These are phyloP conservation scores for Leccinum broughii DNA, from an alignment of 768 basidiomycete species.

Conservation along the genomic window DNA sequence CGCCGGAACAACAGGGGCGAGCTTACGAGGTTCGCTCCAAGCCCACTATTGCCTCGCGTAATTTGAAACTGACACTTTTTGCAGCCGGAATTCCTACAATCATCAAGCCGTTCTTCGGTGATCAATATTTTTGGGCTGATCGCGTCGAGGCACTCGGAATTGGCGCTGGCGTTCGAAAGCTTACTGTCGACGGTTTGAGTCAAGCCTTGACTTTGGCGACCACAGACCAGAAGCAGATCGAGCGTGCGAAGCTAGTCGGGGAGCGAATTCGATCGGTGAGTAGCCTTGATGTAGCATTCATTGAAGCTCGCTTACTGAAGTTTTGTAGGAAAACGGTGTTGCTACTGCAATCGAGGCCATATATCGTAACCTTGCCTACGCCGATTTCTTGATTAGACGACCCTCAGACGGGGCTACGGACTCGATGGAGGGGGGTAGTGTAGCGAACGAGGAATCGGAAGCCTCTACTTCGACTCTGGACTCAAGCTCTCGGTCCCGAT, in stretches of 20 bases:
- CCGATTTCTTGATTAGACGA: slow-evolving; percentile 80
- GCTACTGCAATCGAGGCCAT: slow-evolving; percentile 91
- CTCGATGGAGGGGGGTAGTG: slow-evolving; percentile 12
- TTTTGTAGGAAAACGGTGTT: slow-evolving; percentile 89
- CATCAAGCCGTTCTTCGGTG: slow-evolving; percentile 97
- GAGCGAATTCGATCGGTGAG: slow-evolving; percentile 83
- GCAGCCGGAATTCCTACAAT: slow-evolving; percentile 92
- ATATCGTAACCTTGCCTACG: slow-evolving; percentile 95
- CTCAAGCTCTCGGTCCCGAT: slow-evolving; percentile 44
- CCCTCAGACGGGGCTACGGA: slow-evolving; percentile 29
- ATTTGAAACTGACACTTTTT: slow-evolving; percentile 4
- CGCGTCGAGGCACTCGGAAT: slow-evolving; percentile 96
- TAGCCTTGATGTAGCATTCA: neutral
- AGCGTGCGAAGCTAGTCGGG: slow-evolving; percentile 79
- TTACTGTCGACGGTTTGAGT: slow-evolving; percentile 75
- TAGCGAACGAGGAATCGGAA: slow-evolving; percentile 35
- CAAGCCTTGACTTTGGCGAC: slow-evolving; percentile 83
- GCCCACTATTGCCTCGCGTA: neutral
- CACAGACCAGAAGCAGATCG: slow-evolving; percentile 85
- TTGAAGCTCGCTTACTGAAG: slow-evolving; percentile 3
- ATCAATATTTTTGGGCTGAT: slow-evolving; percentile 98
- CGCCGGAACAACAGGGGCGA: too few relatives aligned
- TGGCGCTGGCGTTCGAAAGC: slow-evolving; percentile 83
- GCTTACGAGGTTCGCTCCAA: slow-evolving; percentile 69
- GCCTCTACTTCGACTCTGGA: slow-evolving; percentile 28